Evolutionary conservation across 768 basidiomycete genomes (phyloP).

Genomic region (Mycena polygramma): DNA sequence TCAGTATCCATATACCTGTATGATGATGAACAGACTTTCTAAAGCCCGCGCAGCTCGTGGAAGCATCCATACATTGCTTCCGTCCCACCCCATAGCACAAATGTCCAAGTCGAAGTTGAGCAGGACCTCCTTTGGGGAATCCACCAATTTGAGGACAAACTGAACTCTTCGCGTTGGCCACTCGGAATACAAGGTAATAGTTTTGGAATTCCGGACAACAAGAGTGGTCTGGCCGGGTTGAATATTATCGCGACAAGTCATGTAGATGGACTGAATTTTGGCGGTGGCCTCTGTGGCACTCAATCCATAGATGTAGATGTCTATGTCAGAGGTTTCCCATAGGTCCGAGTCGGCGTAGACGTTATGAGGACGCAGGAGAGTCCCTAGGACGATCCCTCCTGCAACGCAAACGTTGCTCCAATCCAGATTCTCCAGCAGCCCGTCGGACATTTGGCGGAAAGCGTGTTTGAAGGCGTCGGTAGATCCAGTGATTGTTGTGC

Average conservation of each 20-base stretch:
- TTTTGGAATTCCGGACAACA: conserved; percentile 16
- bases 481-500: neutral
- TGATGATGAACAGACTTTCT: conserved; percentile 9
- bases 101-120: conserved; percentile 23
- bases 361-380: neutral
- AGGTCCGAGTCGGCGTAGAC: no score
- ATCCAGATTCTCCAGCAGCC: neutral
- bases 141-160: conserved; percentile 17
- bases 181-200: conserved; percentile 17
- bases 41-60: conserved; percentile 20
- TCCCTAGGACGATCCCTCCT: conserved; percentile 2
- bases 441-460: neutral
- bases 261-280: conserved; percentile 6
- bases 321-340: conserved; percentile 1
- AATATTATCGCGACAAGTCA: neutral
- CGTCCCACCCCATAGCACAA: conserved; percentile 25
- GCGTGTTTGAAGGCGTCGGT: neutral
- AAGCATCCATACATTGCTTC: conserved; percentile 18
- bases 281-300: neutral
- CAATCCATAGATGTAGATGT: conserved; percentile 13
- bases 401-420: conserved; percentile 8
- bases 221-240: neutral
- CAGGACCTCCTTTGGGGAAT: neutral
- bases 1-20: no score
- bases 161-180: conserved; percentile 16